Conservation (phyloP, 257 asterid species). For the Plectranthus barbatus region DNA sequence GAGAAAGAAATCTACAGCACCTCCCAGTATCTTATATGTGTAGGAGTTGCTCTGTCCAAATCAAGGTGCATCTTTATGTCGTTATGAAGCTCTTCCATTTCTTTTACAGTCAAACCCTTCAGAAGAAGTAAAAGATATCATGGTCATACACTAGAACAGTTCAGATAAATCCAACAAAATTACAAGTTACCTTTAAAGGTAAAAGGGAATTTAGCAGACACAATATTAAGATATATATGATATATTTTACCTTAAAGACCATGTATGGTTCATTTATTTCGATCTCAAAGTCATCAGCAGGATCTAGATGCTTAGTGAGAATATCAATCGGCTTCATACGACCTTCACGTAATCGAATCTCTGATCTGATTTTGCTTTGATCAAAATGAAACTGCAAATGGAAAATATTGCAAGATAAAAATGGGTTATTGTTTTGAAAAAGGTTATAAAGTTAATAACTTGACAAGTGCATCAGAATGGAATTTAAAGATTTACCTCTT, state of each 20-base stretch:
- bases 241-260: constrained; percentile 57
- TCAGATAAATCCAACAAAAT: not conserved
- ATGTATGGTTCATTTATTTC: constrained; percentile 86
- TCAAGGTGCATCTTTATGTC: constrained; percentile 94
- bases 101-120: constrained; percentile 76
- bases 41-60: constrained; percentile 77
- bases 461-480: constrained; percentile 4
- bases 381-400: constrained; percentile 81
- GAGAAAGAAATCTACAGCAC: constrained; percentile 23
- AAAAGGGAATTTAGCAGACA: not conserved
- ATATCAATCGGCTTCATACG: constrained; percentile 89
- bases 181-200: not conserved
- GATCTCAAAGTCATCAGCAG: constrained; percentile 71
- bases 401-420: constrained; percentile 12
- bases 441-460: too few relatives aligned
- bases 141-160: constrained; percentile 21
- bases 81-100: constrained; percentile 87
- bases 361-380: constrained; percentile 91
- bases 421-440: constrained; percentile 1
- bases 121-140: constrained; percentile 6
- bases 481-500: constrained; percentile 45
- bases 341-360: constrained; percentile 90
- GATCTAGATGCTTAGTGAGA: constrained; percentile 79
- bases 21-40: constrained; percentile 85
- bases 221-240: not conserved